phyloP scores from a whole-genome alignment of 2,329 filamentous ascomycete species.

The Aspergillus sp. region DNA sequence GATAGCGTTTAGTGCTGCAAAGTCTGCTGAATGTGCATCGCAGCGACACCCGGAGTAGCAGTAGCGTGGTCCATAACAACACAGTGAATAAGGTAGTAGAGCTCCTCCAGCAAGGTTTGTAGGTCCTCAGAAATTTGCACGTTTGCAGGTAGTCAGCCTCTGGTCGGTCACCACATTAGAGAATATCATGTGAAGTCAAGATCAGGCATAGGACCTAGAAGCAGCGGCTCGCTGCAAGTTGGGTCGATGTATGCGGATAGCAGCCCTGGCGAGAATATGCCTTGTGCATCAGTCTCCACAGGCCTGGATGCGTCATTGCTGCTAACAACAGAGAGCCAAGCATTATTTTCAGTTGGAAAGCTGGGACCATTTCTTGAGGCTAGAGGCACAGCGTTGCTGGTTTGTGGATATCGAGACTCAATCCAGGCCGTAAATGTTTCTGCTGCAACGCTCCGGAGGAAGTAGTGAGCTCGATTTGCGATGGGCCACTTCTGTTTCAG shows the following conservation, averaged over 20 bases:
- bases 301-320: background rate
- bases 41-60: background rate
- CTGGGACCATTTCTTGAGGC: conserved; percentile 3
- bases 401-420: conserved; percentile 10
- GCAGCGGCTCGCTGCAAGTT: conserved; percentile 23
- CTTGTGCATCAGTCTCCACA: conserved; percentile 24
- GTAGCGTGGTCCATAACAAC: background rate
- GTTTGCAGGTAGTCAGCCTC: background rate
- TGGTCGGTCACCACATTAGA: no score
- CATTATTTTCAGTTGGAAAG: background rate
- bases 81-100: background rate
- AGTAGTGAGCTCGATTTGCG: conserved; percentile 30
- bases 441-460: conserved; percentile 30
- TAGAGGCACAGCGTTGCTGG: background rate
- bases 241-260: conserved; percentile 32
- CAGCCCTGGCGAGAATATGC: conserved; percentile 29
- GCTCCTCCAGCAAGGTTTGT: background rate
- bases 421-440: conserved; percentile 22
- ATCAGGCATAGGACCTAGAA: conserved; percentile 3
- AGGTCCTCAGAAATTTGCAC: background rate
- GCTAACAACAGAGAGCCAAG: background rate
- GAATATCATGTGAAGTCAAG: conserved; percentile 4
- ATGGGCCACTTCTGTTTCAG: conserved; percentile 34
- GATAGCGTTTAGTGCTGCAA: background rate
- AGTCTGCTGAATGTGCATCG: background rate